phyloP scores from a whole-genome alignment of 2,329 filamentous ascomycete genomes.

The Ophiognomonia clavigignenti-juglandacearum region DNA sequence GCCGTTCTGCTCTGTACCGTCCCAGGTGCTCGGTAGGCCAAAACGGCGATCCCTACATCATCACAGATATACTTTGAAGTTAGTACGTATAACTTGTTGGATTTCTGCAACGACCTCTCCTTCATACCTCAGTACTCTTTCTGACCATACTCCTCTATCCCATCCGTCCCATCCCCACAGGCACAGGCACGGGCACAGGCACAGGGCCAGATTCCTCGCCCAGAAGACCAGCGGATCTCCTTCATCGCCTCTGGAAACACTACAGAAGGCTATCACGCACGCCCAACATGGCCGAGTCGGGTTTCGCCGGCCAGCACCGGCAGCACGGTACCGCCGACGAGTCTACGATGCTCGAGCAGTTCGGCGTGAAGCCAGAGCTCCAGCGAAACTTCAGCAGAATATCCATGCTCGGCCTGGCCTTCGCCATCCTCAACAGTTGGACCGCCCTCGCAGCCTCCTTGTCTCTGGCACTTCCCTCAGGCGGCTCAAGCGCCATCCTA shows the following conservation, averaged over 20 bases:
- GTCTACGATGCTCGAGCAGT: conserved; percentile 34
- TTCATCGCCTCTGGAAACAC: too few species aligned
- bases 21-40: neutral
- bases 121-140: too few species aligned
- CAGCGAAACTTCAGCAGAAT: conserved; percentile 45
- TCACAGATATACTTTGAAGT: too few species aligned
- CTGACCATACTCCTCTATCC: too few species aligned
- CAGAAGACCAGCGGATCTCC: too few species aligned
- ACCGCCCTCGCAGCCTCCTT: conserved; percentile 44
- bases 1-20: too few species aligned
- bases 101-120: too few species aligned
- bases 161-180: too few species aligned
- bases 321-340: conserved; percentile 21
- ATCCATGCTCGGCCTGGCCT: conserved; percentile 43
- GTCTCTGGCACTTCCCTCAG: conserved; percentile 55
- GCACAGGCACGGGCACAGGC: too few species aligned
- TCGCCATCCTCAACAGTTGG: conserved; percentile 47
- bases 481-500: conserved; percentile 63
- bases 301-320: neutral
- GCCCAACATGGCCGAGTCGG: conserved; percentile 8
- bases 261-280: neutral
- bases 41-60: conserved; percentile 14
- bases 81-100: too few species aligned
- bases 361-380: conserved; percentile 45
- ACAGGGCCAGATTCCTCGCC: too few species aligned